Evolutionary conservation across 2,329 filamentous ascomycete species (phyloP).

Genomic region (Colletotrichum sp.): DNA sequence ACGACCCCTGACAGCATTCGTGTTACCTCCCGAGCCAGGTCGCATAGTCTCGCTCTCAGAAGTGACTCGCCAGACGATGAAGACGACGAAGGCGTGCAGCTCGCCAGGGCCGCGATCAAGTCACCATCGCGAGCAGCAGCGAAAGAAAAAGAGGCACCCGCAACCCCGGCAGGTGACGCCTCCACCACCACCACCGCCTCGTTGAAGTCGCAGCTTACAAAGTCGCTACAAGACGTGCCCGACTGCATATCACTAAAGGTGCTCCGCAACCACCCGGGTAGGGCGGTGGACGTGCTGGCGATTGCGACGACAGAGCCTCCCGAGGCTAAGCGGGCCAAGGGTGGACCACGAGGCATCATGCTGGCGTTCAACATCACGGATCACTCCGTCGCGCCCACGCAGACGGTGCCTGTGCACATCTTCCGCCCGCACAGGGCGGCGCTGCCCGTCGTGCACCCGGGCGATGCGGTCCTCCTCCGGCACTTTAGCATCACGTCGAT

Average conservation of each 20-base stretch:
- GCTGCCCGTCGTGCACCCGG: conserved; percentile 58
- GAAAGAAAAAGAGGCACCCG: background rate
- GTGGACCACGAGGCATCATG: conserved; percentile 63
- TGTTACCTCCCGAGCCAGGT: conserved; percentile 30
- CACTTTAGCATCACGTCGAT: conserved; percentile 60
- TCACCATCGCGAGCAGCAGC: conserved; percentile 28
- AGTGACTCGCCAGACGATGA: conserved; percentile 24
- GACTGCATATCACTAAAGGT: conserved; percentile 58
- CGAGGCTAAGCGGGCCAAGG: conserved; percentile 58
- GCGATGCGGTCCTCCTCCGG: conserved; percentile 64
- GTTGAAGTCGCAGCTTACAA: conserved; percentile 51
- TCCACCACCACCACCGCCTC: conserved; percentile 5
- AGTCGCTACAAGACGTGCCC: conserved; percentile 52
- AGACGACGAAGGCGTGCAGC: conserved; percentile 30
- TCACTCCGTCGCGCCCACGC: conserved; percentile 53
- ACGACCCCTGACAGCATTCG: conserved; percentile 20
- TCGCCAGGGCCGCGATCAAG: conserved; percentile 33
- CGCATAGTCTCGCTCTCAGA: conserved; percentile 27
- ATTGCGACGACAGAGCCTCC: conserved; percentile 57
- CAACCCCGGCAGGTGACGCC: background rate
- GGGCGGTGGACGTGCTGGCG: conserved; percentile 58
- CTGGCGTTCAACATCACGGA: conserved; percentile 64
- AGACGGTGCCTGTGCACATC: conserved; percentile 59
- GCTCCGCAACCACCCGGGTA: conserved; percentile 54
- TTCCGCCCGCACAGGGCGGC: conserved; percentile 63